These are phyloP conservation scores for Haematococcus lacustris DNA, from an alignment of 139 green algal species.

Conservation along the genomic window DNA sequence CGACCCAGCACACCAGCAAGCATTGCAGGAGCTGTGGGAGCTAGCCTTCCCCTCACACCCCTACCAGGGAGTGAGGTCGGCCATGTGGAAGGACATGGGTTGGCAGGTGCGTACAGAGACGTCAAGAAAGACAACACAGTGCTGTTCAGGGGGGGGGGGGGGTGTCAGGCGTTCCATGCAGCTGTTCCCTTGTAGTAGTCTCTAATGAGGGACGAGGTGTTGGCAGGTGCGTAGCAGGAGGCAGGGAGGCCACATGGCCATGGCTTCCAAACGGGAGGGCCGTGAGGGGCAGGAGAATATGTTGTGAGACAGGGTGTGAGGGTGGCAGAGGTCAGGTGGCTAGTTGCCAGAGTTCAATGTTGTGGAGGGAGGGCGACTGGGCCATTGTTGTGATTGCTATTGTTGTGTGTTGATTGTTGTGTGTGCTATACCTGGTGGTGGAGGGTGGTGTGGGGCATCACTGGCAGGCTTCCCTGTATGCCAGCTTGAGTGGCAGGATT, in stretches of 20 bases:
- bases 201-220: background rate
- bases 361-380: background rate
- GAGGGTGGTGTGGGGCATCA: background rate
- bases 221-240: background rate
- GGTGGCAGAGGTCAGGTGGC: no score
- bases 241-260: no score
- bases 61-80: background rate
- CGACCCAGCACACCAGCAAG: background rate
- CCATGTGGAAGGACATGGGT: background rate
- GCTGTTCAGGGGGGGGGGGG: background rate
- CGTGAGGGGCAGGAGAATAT: no score
- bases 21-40: background rate
- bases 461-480: background rate
- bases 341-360: no score
- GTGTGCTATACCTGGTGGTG: background rate
- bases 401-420: background rate
- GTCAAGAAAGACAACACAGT: no score
- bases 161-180: background rate
- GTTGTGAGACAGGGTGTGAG: no score
- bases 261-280: no score
- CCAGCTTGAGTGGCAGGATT: background rate
- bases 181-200: background rate
- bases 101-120: constrained; percentile 4
- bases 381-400: background rate
- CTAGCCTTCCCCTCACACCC: background rate